phyloP scores from a whole-genome alignment of 768 basidiomycete species.

The Russula sp. region DNA sequence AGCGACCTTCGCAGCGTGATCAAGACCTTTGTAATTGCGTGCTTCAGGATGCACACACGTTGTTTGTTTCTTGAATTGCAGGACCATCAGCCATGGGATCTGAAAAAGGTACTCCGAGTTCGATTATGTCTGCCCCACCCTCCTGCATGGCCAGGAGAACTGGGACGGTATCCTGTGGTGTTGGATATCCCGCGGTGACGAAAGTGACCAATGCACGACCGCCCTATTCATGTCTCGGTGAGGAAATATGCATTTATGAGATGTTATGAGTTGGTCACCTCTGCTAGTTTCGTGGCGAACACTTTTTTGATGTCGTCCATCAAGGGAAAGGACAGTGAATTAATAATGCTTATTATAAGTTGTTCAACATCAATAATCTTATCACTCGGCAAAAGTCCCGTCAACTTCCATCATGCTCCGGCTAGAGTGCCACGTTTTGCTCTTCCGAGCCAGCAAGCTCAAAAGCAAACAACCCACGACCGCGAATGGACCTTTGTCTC shows the following conservation, averaged over 20 bases:
- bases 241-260: not conserved
- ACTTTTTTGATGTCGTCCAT: constrained; percentile 74
- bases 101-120: constrained; percentile 93
- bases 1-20: constrained; percentile 57
- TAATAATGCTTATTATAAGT: no score
- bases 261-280: constrained; percentile 39
- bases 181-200: constrained; percentile 92
- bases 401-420: not conserved
- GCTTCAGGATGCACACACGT: constrained; percentile 50
- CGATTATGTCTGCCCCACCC: constrained; percentile 92
- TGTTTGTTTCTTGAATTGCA: constrained; percentile 89
- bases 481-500: constrained; percentile 46
- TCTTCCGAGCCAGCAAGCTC: not conserved
- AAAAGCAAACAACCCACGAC: not conserved
- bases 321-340: not conserved
- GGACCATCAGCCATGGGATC: constrained; percentile 97
- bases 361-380: not conserved
- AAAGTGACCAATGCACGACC: constrained; percentile 75
- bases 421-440: not conserved
- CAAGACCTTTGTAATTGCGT: constrained; percentile 2
- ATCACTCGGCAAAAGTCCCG: not conserved
- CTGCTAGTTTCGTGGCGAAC: constrained; percentile 60
- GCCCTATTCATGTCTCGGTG: constrained; percentile 41
- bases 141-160: constrained; percentile 88
- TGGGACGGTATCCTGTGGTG: constrained; percentile 72